These are phyloP conservation scores for Tricholoma sp. DNA, from an alignment of 768 basidiomycete genomes.

Conservation along the genomic window DNA sequence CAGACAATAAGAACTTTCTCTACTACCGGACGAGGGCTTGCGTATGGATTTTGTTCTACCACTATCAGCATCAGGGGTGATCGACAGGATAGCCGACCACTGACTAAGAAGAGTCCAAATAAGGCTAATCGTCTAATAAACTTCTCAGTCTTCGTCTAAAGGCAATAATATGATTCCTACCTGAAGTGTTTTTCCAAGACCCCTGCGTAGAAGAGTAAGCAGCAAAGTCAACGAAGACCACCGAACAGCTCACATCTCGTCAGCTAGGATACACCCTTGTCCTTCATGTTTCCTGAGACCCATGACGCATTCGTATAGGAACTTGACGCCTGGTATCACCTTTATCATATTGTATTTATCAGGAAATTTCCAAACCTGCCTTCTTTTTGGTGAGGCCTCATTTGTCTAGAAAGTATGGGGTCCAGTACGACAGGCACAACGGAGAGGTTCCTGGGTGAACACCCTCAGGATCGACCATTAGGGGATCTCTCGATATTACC, in stretches of 20 bases:
- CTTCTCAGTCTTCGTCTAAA: neutral
- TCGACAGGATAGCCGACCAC: slow-evolving; percentile 17
- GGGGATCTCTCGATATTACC: slow-evolving; percentile 35
- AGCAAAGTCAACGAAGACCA: slow-evolving; percentile 6
- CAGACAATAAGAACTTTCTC: slow-evolving; percentile 91
- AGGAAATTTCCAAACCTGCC: slow-evolving; percentile 34
- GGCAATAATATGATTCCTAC: slow-evolving; percentile 23
- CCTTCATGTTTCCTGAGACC: slow-evolving; percentile 88
- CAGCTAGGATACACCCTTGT: slow-evolving; percentile 92
- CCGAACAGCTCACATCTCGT: slow-evolving; percentile 68
- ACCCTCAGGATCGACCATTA: neutral
- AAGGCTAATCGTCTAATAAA: slow-evolving; percentile 75
- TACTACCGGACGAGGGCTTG: slow-evolving; percentile 45
- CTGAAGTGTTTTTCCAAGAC: slow-evolving; percentile 94
- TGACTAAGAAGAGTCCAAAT: slow-evolving; percentile 89
- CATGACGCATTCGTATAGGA: slow-evolving; percentile 96
- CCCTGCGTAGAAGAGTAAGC: slow-evolving; percentile 43
- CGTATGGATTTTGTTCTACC: slow-evolving; percentile 81
- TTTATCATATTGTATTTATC: neutral
- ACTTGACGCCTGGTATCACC: slow-evolving; percentile 55
- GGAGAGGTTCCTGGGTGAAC: slow-evolving; percentile 44
- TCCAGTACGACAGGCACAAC: slow-evolving; percentile 86
- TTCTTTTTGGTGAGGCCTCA: slow-evolving; percentile 89
- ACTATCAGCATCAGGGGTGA: neutral
- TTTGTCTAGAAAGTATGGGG: slow-evolving; percentile 67